Evolutionary conservation across 176 grass and related monocot species (phyloP), one percentile per base, ranked within the genome.

Genomic region (Eragrostis curvula): DNA sequence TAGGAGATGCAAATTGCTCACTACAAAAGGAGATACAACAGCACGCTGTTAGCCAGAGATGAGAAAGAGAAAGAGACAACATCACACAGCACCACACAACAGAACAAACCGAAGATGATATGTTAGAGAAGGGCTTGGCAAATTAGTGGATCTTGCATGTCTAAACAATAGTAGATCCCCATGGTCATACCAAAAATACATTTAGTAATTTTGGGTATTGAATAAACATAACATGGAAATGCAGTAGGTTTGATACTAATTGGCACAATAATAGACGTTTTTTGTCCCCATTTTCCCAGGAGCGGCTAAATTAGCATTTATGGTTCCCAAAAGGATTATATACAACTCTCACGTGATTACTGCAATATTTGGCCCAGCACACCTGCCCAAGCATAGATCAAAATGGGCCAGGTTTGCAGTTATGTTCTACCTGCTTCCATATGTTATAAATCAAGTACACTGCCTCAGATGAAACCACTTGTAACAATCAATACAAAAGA

Each of bases 111-210:
- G 18, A 84, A 58, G 72, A 68, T 36, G 58, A 87, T 70, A 70
- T 77, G 73, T 84, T 46, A 87, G 43, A 88, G 69, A 70, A 88
- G 73, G 50, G 88, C 36, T 46, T 40, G 68, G 53, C 20, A 43
- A 12, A 80, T 68, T 20, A 55, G 21, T 24, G 8, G 49, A 65
- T 36, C 13, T 65, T 52, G 12, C 11, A 81, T 46, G 23, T 59
- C 16, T 53, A 74, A 64, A 69, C 9, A 27, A 53, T 20, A 64
- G 40, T 55, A 43, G 20, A 56, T 60, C 53, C 8, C 36, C 55
- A 16, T 27, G 7, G 23, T 7, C 39, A 75, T 56, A 84, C 40
- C 15, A 71, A 71, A 70, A 79, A 42, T 2, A 64, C 16, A 10
- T 63, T 14, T 53, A 44, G 6, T 40, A 68, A n/a, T 27, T 84